Evolutionary conservation across 2,329 filamentous ascomycete species (phyloP), one percentile per base, ranked within the genome.

Genomic region (Fusarium cyanostomum): DNA sequence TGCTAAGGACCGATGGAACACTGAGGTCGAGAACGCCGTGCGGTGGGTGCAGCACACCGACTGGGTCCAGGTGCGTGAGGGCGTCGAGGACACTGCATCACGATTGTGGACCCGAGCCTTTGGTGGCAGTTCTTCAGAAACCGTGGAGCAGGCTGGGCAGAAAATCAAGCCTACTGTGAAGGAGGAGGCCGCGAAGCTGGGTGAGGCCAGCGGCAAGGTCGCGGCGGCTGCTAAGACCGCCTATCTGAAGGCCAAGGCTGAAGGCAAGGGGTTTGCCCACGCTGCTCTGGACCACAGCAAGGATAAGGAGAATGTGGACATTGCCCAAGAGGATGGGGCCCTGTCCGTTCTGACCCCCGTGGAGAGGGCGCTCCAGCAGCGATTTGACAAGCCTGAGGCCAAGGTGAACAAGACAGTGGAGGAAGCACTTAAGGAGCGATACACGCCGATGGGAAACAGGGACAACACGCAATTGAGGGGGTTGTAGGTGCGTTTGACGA

Each of bases 1-100:
- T 31, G 82, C 89, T 69, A 94, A 94, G 80, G 89, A 91, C 71
- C 81, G 86, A 59, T 94, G 91, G 91, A 94, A 95, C 75, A 77
- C 83, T 46, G 91, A 94, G 76, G 77, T 94, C 31, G 84, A 89
- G 74, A 81, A 82, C 59, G 82, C 89, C 48, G 89, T 90, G 52
- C 82, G 81, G 56, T 89, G 86, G 82, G 84, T 86, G 54, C 86
- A 92, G 76, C 82, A 78, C 30, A 87, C 84, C 59, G 85, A 90
- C 74, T 92, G 89, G 89, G 77, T 80, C 44, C 82, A 82, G 49
- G 82, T 88, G 51, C 82, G 87, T 51, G 85, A 89, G 62, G 80
- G 78, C 3, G 77, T 87, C 65, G 87, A 89, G 73, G 78, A 78
- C 12, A 73, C 76, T 28, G 74, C 80, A 33, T 77, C 77, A 9